Conservation (phyloP, 129 eudicot genomes). For the Chrysanthemum seticuspe region DNA sequence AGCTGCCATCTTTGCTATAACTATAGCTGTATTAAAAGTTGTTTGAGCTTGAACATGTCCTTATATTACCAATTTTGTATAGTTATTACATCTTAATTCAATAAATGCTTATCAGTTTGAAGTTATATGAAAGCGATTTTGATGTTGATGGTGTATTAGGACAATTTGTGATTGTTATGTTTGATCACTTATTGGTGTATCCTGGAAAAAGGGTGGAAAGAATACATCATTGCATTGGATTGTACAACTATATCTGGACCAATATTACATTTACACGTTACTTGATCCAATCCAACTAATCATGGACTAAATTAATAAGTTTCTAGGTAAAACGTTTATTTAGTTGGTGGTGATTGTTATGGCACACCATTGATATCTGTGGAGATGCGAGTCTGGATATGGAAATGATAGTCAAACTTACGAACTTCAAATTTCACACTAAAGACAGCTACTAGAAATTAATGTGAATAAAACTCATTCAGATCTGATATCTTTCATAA, state of each 20-base stretch:
- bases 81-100: too few relatives aligned
- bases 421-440: background rate
- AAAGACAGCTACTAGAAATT: background rate
- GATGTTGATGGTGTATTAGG: too few relatives aligned
- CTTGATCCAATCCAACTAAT: background rate
- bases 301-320: background rate
- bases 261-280: constrained; percentile 2
- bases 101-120: too few relatives aligned
- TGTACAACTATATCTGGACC: constrained; percentile 9
- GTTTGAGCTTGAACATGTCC: too few relatives aligned
- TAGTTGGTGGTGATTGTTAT: background rate
- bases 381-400: background rate
- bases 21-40: too few relatives aligned
- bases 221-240: too few relatives aligned
- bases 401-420: background rate
- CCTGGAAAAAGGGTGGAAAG: too few relatives aligned
- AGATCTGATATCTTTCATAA: background rate
- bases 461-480: background rate
- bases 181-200: background rate
- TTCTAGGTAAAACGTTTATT: constrained; percentile 1
- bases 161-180: background rate
- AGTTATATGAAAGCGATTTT: too few relatives aligned
- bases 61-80: too few relatives aligned
- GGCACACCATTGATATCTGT: too few relatives aligned
- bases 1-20: too few relatives aligned